Evolutionary conservation across 495 filamentous ascomycete species (phyloP), one percentile per base, ranked within the genome.

Genomic region (Entonaema liquescens): DNA sequence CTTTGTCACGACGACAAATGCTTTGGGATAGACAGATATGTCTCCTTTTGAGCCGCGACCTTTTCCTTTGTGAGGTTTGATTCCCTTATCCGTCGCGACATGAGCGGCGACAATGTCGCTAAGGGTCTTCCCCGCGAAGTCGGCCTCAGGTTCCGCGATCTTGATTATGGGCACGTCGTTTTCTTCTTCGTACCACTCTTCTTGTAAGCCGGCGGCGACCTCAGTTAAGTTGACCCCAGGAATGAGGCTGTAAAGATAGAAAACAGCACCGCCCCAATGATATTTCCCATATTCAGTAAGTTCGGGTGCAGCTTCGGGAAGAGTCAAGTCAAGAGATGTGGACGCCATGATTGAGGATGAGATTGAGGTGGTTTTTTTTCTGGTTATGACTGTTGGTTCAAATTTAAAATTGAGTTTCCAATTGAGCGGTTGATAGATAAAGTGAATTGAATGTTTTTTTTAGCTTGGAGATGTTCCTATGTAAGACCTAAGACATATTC

Each of bases 111-210:
- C 50, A 1, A 64, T 36, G 12, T 64, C 61, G 11, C 42, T 56
- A 13, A 64, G 21, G 5, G 61, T 64, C 23, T 56, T 55, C 13
- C 61, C 61, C n/a, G 33, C 23, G 38, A 64, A 64, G 25, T 56
- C 8, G 25, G 52, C 31, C n/a, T 35, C 33, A 13, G 61, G 61
- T 25, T 44, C 12, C n/a, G 50, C 61, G 23, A 29, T 26, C 5
- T 35, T 13, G 29, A 33, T 25, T 5, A 44, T 33, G 7, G 7
- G 35, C 9, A 21, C 29, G 2, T 31, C 49, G 4, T 26, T 15
- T 0, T 11, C 33, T 0, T 64, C 31, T 13, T 54, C 23, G 8
- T 15, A 3, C 49, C 23, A 64, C 31, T 56, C 61, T 31, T 31
- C 5, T 28, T 53, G 25, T 8, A 47, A 49, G 5, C 2, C 13